A percentile compares a stretch with the other conserved stretches of the same genome.
These are phyloP conservation scores for Paramyrothecium sp. DNA, from an alignment of 2,329 filamentous ascomycete genomes.

Conservation along the genomic window DNA sequence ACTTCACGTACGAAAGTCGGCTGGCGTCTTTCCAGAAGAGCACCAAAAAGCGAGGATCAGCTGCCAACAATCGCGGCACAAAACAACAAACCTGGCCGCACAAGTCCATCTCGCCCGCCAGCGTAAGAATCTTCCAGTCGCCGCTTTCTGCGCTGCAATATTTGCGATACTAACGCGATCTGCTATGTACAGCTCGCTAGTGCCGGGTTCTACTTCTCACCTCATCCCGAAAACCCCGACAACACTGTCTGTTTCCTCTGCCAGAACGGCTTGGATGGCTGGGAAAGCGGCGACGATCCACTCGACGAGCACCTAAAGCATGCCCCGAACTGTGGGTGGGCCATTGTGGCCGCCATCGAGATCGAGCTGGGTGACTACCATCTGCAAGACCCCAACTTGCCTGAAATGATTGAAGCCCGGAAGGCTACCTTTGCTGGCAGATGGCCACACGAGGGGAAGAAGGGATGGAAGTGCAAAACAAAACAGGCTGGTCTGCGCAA, in stretches of 20 bases:
- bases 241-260: conserved; percentile 92
- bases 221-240: conserved; percentile 72
- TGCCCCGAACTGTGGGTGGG: conserved; percentile 82
- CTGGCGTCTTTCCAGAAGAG: conserved; percentile 74
- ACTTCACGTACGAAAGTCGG: conserved; percentile 70
- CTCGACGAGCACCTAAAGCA: conserved; percentile 83
- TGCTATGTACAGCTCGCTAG: conserved; percentile 66
- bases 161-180: too few species aligned
- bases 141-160: too few species aligned
- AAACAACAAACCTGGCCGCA: conserved; percentile 78
- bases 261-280: conserved; percentile 79
- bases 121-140: conserved; percentile 17
- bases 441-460: conserved; percentile 90
- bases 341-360: conserved; percentile 65
- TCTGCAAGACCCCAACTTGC: conserved; percentile 71
- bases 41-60: conserved; percentile 69
- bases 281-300: conserved; percentile 85
- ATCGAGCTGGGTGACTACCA: conserved; percentile 60
- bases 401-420: conserved; percentile 72
- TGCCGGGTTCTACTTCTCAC: conserved; percentile 89
- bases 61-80: conserved; percentile 47
- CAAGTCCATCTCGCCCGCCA: conserved; percentile 30
- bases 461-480: conserved; percentile 84
- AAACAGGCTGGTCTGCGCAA: conserved; percentile 63
- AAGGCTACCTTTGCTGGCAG: conserved; percentile 77